Evolutionary conservation across 2,329 filamentous ascomycete species (phyloP), one percentile per base, ranked within the genome.

Genomic region (Cadophora sp.): DNA sequence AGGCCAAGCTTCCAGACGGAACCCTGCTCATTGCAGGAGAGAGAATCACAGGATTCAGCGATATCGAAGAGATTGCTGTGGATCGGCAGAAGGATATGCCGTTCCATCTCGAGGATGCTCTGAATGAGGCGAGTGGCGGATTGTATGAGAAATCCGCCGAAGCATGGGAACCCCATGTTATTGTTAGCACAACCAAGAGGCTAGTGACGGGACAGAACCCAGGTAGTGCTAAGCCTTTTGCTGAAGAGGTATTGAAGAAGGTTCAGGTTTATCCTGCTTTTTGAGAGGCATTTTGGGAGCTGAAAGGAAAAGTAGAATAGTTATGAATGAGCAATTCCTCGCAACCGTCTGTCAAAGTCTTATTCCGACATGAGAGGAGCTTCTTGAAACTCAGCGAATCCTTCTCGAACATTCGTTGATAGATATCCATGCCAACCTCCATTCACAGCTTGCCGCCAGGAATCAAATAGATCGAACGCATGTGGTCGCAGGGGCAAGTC

Each of bases 21-120:
- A 80, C 82, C 70, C 80, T 81, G 56, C 78, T 91, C 9, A 76
- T 91, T 53, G 77, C 81, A 62, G 88, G 85, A 61, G 83, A 83
- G 76, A 79, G 82, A 61, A 85, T 87, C 55, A 89, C 87, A 0
- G 88, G 85, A 16, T 87, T 88, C 73, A 83, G 80, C 43, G 85
- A 88, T 73, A 78, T 65, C 0, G 87, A 89, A 79, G 79, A 82
- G 82, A 62, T 77, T 77, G 56, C 78, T 80, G 4, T 79, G 77
- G 53, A 72, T 83, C 68, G 78, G 75, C 18, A 71, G 41, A 68
- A 79, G 51, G 78, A 70, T 16, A 81, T 89, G 81, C 87, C 88
- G 1, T 91, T 91, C 78, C 76, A 84, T 76, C 83, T 91, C 59
- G 86, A 87, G 75, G 83, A 85, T 68, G 82, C 83, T 76, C 75